Evolutionary conservation across 306 rosid species (phyloP), one percentile per base, ranked within the genome.

Genomic region (Geum urbanum): DNA sequence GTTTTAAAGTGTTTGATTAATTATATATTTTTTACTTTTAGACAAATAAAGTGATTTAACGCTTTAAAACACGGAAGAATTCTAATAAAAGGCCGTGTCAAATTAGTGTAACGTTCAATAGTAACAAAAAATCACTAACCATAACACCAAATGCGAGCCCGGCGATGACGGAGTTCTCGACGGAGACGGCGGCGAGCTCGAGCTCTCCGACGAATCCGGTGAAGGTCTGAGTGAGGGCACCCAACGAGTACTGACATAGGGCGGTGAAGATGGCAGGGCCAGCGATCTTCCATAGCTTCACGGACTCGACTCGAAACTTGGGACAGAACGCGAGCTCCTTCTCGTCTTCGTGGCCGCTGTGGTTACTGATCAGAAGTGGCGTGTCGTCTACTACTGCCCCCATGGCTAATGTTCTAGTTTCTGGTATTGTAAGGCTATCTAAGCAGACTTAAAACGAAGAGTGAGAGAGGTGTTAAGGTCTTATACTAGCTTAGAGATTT

Each of bases 71-170:
- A n/a, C n/a, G n/a, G n/a, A n/a, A n/a, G n/a, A n/a, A n/a, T n/a
- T n/a, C n/a, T n/a, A n/a, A n/a, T n/a, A n/a, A n/a, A n/a, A n/a
- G n/a, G n/a, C n/a, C n/a, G n/a, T n/a, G n/a, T n/a, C n/a, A n/a
- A n/a, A n/a, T n/a, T n/a, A n/a, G n/a, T n/a, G n/a, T n/a, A 24
- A 56, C 1, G 22, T 24, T 2, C 0, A 56, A 24, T 8, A 24
- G 8, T 8, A 54, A 2, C 0, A 6, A 9, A 11, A 55, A 56
- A 22, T 16, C 9, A 43, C 49, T 1, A 84, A 90, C 96, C 94
- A 90, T 79, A 78, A 87, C 57, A 15, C 96, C 96, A 44, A 73
- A 87, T 61, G 94, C 89, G 0, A 90, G 69, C 19, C 96, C 96
- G 14, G 85, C 88, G 56, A 90, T 4, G 69, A 84, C 89, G 12